Evolutionary conservation across 192 early-diverging fungal species (phyloP).

Genomic region (Helicostylum pulchrum): DNA sequence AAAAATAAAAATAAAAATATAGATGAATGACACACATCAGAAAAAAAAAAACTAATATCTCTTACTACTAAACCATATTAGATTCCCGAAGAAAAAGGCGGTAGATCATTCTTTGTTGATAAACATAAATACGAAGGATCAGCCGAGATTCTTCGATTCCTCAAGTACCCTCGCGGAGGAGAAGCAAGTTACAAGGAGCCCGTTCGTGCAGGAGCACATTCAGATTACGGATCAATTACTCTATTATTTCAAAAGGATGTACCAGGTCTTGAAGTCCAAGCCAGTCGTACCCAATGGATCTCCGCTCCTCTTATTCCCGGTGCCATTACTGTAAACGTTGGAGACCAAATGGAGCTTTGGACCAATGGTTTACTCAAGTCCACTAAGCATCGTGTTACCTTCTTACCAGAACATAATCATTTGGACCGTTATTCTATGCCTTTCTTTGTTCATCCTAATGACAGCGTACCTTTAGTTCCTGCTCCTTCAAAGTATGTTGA

Average conservation of each 20-base stretch:
- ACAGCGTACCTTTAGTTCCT: conserved; percentile 41
- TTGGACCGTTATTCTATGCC: conserved; percentile 60
- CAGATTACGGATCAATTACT: conserved; percentile 71
- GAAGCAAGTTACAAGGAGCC: conserved; percentile 41
- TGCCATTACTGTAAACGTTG: conserved; percentile 59
- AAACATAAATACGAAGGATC: conserved; percentile 48
- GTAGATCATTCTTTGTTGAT: conserved; percentile 46
- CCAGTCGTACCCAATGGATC: conserved; percentile 49
- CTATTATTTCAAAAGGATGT: conserved; percentile 66
- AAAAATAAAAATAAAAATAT: conserved; percentile 35
- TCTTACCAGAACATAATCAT: conserved; percentile 46
- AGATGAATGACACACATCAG: not conserved
- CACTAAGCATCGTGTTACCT: conserved; percentile 59
- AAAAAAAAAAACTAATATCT: not conserved
- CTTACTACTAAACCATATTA: conserved; percentile 1
- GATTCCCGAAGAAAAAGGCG: conserved; percentile 53
- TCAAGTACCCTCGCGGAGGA: conserved; percentile 56
- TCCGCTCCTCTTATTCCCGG: conserved; percentile 55
- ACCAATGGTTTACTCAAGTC: conserved; percentile 59
- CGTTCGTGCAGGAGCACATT: conserved; percentile 51
- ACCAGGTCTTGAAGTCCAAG: conserved; percentile 54
- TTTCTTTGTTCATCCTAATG: conserved; percentile 58
- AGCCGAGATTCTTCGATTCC: conserved; percentile 51
- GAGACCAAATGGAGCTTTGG: conserved; percentile 63
- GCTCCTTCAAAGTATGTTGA: conserved; percentile 42